Conservation (phyloP, 2,329 filamentous ascomycete species). For the Cercospora sesami region DNA sequence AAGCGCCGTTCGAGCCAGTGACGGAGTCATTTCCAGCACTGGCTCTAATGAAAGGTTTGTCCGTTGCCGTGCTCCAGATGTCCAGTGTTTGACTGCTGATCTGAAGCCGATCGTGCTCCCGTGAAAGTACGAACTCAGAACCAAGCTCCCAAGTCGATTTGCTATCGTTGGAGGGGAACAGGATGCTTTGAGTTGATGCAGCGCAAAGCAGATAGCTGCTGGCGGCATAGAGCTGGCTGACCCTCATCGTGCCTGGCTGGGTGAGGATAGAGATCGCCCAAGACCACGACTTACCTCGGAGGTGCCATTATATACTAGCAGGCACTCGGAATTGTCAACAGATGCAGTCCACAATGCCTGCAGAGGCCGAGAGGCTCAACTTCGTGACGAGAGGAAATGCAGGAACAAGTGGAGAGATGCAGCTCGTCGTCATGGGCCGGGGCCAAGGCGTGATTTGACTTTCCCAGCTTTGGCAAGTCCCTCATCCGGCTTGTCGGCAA, state of each 20-base stretch:
- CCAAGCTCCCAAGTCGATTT: constrained; percentile 18
- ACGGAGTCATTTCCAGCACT: constrained; percentile 32
- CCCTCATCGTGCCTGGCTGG: constrained; percentile 9
- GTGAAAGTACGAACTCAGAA: constrained; percentile 19
- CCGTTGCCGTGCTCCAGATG: constrained; percentile 28
- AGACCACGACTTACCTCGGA: neutral
- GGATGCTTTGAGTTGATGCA: constrained; percentile 19
- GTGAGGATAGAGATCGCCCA: neutral
- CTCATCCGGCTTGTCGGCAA: constrained; percentile 4
- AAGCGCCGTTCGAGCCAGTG: constrained; percentile 29
- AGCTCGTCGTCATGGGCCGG: constrained; percentile 6
- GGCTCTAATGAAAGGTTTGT: constrained; percentile 31
- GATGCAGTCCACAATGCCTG: constrained; percentile 7
- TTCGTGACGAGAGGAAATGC: constrained; percentile 14
- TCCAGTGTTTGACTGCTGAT: constrained; percentile 21
- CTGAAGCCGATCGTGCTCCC: constrained; percentile 18
- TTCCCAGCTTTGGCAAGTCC: neutral
- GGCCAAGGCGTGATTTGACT: constrained; percentile 11
- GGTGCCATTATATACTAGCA: constrained; percentile 2
- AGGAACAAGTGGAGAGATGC: constrained; percentile 20
- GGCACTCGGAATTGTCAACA: neutral
- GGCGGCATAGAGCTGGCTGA: constrained; percentile 3
- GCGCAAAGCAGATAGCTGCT: constrained; percentile 20
- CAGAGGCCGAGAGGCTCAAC: constrained; percentile 14
- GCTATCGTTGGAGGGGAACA: constrained; percentile 3